phyloP scores from a whole-genome alignment of 1,139 yeast species.

The Waltiozyma sp. region DNA sequence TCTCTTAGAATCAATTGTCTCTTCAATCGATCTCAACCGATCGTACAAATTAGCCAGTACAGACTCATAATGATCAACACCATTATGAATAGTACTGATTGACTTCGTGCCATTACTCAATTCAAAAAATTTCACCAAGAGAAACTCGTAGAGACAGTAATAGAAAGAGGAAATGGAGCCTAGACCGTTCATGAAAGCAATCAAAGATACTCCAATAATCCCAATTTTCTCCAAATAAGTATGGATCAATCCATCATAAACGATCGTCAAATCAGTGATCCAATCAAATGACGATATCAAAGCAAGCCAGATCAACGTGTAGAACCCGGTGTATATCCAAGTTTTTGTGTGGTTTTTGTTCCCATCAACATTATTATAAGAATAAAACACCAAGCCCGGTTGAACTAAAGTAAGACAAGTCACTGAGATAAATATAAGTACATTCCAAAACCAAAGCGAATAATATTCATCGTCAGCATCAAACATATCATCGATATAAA shows the following conservation, averaged over 20 bases:
- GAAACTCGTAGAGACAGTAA: constrained; percentile 22
- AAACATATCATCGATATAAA: constrained; percentile 2
- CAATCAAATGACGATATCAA: constrained; percentile 14
- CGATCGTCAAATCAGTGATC: constrained; percentile 13
- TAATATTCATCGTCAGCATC: constrained; percentile 3
- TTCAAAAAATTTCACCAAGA: constrained; percentile 2
- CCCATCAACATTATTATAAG: constrained; percentile 18
- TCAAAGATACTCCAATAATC: constrained; percentile 59
- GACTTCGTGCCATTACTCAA: constrained; percentile 6
- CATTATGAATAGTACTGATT: no score
- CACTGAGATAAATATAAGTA: constrained; percentile 4
- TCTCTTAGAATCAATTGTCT: constrained; percentile 18
- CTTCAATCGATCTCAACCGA: constrained; percentile 25
- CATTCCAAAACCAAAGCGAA: constrained; percentile 9
- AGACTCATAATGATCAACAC: not conserved
- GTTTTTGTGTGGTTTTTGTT: constrained; percentile 9
- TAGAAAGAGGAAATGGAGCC: constrained; percentile 67
- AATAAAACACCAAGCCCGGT: constrained; percentile 20
- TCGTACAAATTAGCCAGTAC: constrained; percentile 19
- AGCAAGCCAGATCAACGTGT: constrained; percentile 13
- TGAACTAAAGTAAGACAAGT: constrained; percentile 17
- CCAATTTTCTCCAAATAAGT: constrained; percentile 37
- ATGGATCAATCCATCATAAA: constrained; percentile 5
- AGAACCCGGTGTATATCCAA: constrained; percentile 10
- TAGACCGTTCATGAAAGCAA: constrained; percentile 63